Percentiles rank a stretch among this genome's conserved stretches.
phyloP scores from a whole-genome alignment of 2,329 filamentous ascomycete species.

The Aspergillus sp. region DNA sequence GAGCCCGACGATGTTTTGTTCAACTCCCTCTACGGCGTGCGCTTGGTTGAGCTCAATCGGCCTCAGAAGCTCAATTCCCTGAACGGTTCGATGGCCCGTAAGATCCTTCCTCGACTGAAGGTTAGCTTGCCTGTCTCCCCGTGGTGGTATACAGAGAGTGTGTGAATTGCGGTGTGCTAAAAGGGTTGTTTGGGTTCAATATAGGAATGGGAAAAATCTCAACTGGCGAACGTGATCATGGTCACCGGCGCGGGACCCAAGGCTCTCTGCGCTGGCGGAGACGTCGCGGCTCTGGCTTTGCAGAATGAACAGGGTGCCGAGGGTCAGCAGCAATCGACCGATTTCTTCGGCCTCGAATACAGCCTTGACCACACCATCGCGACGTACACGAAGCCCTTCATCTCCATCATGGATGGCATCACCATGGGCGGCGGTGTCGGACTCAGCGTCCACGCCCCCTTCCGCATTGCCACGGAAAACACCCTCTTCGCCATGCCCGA shows the following conservation, averaged over 20 bases:
- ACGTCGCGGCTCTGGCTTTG: conserved; percentile 75
- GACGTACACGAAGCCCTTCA: conserved; percentile 87
- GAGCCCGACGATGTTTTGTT: conserved; percentile 91
- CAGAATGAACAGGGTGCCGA: conserved; percentile 67
- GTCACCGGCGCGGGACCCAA: conserved; percentile 84
- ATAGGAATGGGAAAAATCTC: conserved; percentile 89
- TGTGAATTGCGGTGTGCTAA: conserved; percentile 14
- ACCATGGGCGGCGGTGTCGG: conserved; percentile 98
- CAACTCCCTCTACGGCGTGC: conserved; percentile 81
- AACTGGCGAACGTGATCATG: conserved; percentile 87
- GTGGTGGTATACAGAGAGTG: neutral
- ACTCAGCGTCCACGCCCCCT: conserved; percentile 88
- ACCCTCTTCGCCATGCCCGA: conserved; percentile 98
- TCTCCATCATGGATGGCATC: conserved; percentile 95
- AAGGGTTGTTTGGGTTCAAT: conserved; percentile 4
- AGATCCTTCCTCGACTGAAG: conserved; percentile 83
- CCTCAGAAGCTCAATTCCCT: conserved; percentile 90
- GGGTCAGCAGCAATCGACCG: conserved; percentile 71
- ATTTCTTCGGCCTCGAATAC: conserved; percentile 95
- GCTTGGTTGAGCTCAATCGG: conserved; percentile 90
- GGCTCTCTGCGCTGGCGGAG: conserved; percentile 91
- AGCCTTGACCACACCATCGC: conserved; percentile 93
- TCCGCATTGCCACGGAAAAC: conserved; percentile 93
- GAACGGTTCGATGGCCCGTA: conserved; percentile 90
- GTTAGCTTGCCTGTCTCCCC: conserved; percentile 28